A percentile compares a stretch with the other conserved stretches of the same genome.
These are phyloP conservation scores for Hypoxylon lienhwacheense DNA, from an alignment of 495 filamentous ascomycete genomes.

Conservation along the genomic window DNA sequence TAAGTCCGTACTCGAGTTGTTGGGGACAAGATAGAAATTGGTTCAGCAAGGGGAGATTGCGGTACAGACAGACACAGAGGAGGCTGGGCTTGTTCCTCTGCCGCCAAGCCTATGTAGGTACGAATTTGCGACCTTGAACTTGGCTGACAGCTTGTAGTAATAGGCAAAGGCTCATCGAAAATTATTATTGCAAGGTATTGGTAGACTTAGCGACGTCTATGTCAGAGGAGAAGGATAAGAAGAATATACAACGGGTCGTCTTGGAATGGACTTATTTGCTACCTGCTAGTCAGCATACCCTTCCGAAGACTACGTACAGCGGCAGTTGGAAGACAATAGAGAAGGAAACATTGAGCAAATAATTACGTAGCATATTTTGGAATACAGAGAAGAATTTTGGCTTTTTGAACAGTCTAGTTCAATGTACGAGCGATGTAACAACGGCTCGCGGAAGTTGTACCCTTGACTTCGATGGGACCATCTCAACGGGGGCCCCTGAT, in stretches of 20 bases:
- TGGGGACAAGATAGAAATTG: conserved; percentile 15
- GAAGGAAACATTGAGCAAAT: neutral
- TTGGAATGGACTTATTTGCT: neutral
- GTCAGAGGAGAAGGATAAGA: neutral
- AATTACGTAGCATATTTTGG: conserved; percentile 1
- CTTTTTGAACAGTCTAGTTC: conserved; percentile 18
- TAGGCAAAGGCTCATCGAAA: neutral
- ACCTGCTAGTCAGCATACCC: no score
- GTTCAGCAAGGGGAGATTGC: conserved; percentile 4
- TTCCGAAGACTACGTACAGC: neutral
- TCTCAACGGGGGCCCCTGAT: conserved; percentile 27
- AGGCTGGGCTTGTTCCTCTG: conserved; percentile 9
- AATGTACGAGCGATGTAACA: conserved; percentile 30
- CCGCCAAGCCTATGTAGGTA: conserved; percentile 11
- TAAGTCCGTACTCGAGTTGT: conserved; percentile 11
- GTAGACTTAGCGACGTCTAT: neutral
- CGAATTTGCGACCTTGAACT: conserved; percentile 11
- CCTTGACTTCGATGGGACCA: conserved; percentile 33
- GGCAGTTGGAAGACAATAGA: neutral
- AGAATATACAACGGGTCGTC: no score
- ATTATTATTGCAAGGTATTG: neutral
- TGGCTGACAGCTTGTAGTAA: conserved; percentile 1
- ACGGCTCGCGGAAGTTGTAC: conserved; percentile 38
- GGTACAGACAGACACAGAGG: conserved; percentile 6
- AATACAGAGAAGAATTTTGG: conserved; percentile 11